Percentiles rank a stretch among this genome's conserved stretches.
Evolutionary conservation across 73 alveolate species (phyloP).

Genomic region (Breviolum minutum): DNA sequence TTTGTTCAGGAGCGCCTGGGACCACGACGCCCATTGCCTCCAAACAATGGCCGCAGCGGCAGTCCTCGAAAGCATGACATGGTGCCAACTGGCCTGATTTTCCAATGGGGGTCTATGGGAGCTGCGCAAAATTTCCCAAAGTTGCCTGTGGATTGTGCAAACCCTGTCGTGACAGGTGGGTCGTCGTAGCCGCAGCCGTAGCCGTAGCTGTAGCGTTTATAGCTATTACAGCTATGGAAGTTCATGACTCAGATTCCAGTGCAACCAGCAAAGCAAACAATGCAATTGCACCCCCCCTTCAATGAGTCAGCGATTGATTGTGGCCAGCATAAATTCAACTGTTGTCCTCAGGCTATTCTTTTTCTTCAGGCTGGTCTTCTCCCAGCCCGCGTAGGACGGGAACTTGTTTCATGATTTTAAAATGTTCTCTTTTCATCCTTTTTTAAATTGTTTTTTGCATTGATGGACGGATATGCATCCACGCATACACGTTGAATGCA

Average conservation of each 20-base stretch:
- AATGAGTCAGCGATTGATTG: too few relatives aligned
- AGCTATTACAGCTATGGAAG: conserved; percentile 70
- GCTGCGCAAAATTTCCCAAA: too few relatives aligned
- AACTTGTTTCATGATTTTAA: too few relatives aligned
- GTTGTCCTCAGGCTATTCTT: background rate
- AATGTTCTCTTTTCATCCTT: too few relatives aligned
- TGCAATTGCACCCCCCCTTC: too few relatives aligned
- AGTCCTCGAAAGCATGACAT: background rate
- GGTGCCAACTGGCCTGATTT: background rate
- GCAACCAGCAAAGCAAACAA: too few relatives aligned
- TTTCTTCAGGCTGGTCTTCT: conserved; percentile 12
- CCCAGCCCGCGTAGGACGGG: background rate
- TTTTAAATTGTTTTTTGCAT: too few relatives aligned
- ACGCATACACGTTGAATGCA: too few relatives aligned
- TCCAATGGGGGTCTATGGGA: background rate
- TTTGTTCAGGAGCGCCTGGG: background rate
- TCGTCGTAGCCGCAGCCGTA: conserved; percentile 1
- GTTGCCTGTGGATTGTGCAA: too few relatives aligned
- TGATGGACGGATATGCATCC: too few relatives aligned
- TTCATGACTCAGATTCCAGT: background rate
- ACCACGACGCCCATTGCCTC: background rate
- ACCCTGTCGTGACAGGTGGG: background rate
- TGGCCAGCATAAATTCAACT: background rate
- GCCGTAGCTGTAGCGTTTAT: conserved; percentile 24
- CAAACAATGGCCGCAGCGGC: background rate